A percentile compares a stretch with the other conserved stretches of the same genome.
Conservation (phyloP, 169 alveolate genomes). For the Cyclospora cayetanensis region DNA sequence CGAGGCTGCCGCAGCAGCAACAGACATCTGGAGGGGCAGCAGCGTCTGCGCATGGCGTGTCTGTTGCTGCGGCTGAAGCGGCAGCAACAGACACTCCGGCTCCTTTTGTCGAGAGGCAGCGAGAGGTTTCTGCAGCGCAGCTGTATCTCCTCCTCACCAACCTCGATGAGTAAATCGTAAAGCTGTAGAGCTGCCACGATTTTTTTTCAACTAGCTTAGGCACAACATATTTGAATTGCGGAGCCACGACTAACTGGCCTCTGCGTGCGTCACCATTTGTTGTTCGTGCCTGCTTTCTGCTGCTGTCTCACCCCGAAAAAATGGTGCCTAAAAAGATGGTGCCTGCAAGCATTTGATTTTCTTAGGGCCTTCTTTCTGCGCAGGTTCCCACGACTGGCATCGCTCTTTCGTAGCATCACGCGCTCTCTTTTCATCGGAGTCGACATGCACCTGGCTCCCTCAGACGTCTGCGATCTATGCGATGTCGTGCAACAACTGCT, state of each 20-base stretch:
- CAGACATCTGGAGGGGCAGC: neutral
- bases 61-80: neutral
- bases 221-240: no score
- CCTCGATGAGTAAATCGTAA: constrained; percentile 73
- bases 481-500: constrained; percentile 71
- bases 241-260: no score
- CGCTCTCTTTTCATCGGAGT: constrained; percentile 58
- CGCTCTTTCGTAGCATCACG: constrained; percentile 40
- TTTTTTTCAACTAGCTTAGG: no score
- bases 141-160: constrained; percentile 76
- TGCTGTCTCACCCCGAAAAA: no score
- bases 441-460: constrained; percentile 47
- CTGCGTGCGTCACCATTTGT: no score
- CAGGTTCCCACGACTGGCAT: constrained; percentile 34
- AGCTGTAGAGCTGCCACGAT: no score
- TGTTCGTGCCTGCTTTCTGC: no score
- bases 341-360: no score
- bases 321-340: no score
- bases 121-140: constrained; percentile 75
- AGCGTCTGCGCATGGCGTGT: constrained; percentile 5
- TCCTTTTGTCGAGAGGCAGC: constrained; percentile 44
- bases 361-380: neutral
- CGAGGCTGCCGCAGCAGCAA: neutral
- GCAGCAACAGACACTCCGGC: constrained; percentile 39
- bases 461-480: constrained; percentile 71